A percentile compares a stretch with the other conserved stretches of the same genome.
phyloP scores from a whole-genome alignment of 2,329 filamentous ascomycete genomes.

The Trichoderma sp. region DNA sequence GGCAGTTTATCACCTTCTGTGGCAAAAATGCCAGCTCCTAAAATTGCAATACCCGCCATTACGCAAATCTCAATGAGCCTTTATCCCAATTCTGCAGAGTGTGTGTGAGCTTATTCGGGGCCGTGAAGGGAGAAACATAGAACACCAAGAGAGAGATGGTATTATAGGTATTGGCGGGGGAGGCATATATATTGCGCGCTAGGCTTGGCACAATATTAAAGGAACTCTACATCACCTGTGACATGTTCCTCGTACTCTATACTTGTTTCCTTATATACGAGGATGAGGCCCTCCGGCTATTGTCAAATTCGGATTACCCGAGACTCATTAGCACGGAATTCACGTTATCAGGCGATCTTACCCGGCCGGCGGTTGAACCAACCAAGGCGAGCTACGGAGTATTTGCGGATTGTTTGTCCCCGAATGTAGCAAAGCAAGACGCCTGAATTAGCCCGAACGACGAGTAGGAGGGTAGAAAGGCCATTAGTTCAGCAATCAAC shows the following conservation, averaged over 20 bases:
- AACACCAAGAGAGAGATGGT: not conserved
- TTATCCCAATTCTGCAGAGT: not conserved
- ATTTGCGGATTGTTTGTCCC: not conserved
- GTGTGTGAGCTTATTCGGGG: not conserved
- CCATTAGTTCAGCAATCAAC: not conserved
- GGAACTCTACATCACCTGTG: not conserved
- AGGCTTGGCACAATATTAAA: not conserved
- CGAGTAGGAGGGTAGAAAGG: not conserved
- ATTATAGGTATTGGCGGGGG: not conserved
- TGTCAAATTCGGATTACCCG: constrained; percentile 12
- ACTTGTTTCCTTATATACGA: not conserved
- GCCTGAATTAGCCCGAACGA: not conserved
- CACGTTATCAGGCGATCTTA: not conserved
- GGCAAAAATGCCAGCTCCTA: constrained; percentile 16
- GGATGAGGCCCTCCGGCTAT: constrained; percentile 7
- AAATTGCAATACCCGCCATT: constrained; percentile 13
- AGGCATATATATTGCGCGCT: not conserved
- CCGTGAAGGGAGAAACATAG: not conserved
- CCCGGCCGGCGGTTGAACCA: not conserved
- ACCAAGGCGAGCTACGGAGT: not conserved
- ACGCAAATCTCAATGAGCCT: no score
- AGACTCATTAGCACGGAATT: not conserved
- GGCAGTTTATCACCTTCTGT: not conserved
- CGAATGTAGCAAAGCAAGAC: not conserved
- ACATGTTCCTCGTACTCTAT: not conserved